These are phyloP conservation scores for Backusella sp. DNA, from an alignment of 192 early-diverging fungal genomes.

Conservation along the genomic window DNA sequence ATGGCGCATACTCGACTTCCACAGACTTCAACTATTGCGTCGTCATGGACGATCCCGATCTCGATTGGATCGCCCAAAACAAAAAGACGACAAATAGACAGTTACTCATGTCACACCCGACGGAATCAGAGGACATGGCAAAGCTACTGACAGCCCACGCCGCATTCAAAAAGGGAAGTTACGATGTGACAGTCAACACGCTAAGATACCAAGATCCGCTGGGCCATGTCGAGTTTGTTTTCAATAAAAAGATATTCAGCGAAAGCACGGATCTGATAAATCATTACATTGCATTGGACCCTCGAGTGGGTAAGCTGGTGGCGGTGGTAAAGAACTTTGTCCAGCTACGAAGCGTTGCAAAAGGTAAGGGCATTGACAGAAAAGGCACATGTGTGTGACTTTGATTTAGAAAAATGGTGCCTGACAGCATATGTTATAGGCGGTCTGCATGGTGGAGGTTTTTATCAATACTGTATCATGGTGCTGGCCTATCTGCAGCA, in stretches of 20 bases:
- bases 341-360: neutral
- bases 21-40: neutral
- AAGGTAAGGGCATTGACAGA: neutral
- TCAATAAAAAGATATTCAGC: neutral
- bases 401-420: neutral
- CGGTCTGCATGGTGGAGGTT: neutral
- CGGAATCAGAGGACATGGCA: neutral
- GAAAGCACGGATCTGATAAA: neutral
- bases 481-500: neutral
- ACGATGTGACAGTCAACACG: neutral
- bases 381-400: neutral
- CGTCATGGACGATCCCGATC: neutral
- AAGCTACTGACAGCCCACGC: neutral
- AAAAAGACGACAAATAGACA: too few relatives aligned
- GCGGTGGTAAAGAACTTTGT: neutral
- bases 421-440: neutral
- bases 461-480: neutral
- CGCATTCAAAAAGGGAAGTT: neutral
- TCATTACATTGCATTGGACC: neutral
- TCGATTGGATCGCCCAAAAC: neutral
- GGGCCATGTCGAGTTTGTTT: neutral
- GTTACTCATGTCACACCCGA: neutral
- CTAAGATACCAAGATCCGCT: neutral
- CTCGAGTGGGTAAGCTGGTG: neutral
- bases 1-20: neutral